A percentile compares a stretch with the other conserved stretches of the same genome.
These are phyloP conservation scores for Clarkia xantiana DNA, from an alignment of 345 rosid species.

Conservation along the genomic window DNA sequence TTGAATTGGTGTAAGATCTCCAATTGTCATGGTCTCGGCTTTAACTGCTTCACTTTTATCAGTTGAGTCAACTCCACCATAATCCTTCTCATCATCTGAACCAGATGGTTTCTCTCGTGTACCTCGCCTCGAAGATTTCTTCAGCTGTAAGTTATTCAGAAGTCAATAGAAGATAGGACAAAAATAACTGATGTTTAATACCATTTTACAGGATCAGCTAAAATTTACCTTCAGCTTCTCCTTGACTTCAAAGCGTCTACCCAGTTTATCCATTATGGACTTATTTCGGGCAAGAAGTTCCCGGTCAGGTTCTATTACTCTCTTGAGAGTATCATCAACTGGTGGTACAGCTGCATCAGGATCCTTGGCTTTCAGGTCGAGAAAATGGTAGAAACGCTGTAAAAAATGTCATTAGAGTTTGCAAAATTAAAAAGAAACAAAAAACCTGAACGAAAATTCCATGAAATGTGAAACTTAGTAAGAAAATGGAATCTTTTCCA, in stretches of 20 bases:
- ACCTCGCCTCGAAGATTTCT: slow-evolving; percentile 34
- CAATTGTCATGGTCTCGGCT: slow-evolving; percentile 32
- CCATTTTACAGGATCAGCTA: not conserved
- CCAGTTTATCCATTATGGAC: slow-evolving; percentile 31
- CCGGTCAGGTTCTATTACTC: slow-evolving; percentile 49
- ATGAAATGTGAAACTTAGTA: too few species aligned
- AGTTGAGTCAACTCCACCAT: slow-evolving; percentile 10
- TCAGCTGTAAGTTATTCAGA: slow-evolving; percentile 35
- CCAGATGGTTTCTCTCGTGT: slow-evolving; percentile 48
- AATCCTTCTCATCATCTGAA: slow-evolving; percentile 36
- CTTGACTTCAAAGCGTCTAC: slow-evolving; percentile 50
- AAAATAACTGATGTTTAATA: not conserved
- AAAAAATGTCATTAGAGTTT: slow-evolving; percentile 8
- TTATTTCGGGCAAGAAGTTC: slow-evolving; percentile 39
- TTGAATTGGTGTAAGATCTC: slow-evolving; percentile 49
- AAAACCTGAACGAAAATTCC: too few species aligned
- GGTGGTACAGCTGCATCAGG: slow-evolving; percentile 69
- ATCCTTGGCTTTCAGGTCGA: slow-evolving; percentile 66
- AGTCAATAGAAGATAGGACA: not conserved
- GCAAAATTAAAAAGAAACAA: too few species aligned
- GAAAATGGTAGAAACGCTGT: slow-evolving; percentile 63
- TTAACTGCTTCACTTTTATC: slow-evolving; percentile 13
- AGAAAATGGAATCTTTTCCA: too few species aligned
- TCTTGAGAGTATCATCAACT: slow-evolving; percentile 58
- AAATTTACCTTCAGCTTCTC: slow-evolving; percentile 58